phyloP scores from a whole-genome alignment of 805 yeast species.

The Pichia rugopelliculosa region DNA sequence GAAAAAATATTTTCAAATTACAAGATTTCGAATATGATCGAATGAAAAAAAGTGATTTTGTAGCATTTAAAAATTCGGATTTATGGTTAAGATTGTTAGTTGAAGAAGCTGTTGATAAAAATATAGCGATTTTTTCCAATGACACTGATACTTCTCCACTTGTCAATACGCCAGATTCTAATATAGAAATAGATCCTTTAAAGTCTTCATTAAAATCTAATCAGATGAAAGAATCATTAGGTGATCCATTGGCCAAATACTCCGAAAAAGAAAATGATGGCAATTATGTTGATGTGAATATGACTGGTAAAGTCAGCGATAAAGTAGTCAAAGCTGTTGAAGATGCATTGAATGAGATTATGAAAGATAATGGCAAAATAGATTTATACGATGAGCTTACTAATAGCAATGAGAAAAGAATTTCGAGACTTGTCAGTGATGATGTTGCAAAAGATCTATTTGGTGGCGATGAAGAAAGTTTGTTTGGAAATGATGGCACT shows the following conservation, averaged over 20 bases:
- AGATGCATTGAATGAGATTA: slow-evolving; percentile 57
- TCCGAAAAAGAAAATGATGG: slow-evolving; percentile 19
- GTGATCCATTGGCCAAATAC: slow-evolving; percentile 28
- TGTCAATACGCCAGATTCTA: not conserved
- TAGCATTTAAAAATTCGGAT: slow-evolving; percentile 55
- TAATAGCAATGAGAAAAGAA: slow-evolving; percentile 8
- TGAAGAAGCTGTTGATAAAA: slow-evolving; percentile 21
- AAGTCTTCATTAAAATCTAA: not conserved
- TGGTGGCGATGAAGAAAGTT: slow-evolving; percentile 20
- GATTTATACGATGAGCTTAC: not conserved
- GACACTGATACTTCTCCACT: not conserved
- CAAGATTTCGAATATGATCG: slow-evolving; percentile 47
- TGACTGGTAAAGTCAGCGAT: slow-evolving; percentile 32
- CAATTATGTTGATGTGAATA: slow-evolving; percentile 27
- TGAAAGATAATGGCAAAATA: slow-evolving; percentile 28
- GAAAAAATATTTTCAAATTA: slow-evolving; percentile 50
- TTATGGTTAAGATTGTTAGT: slow-evolving; percentile 47
- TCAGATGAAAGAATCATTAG: slow-evolving; percentile 7
- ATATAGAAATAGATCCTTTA: not conserved
- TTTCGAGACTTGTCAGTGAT: slow-evolving; percentile 22
- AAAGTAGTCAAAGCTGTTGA: slow-evolving; percentile 55
- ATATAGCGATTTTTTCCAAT: not conserved
- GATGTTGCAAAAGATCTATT: slow-evolving; percentile 28
- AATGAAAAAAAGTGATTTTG: slow-evolving; percentile 47
- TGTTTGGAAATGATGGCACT: slow-evolving; percentile 13